Evolutionary conservation across 2,329 filamentous ascomycete species (phyloP).

Genomic region (Penicillium italicum): DNA sequence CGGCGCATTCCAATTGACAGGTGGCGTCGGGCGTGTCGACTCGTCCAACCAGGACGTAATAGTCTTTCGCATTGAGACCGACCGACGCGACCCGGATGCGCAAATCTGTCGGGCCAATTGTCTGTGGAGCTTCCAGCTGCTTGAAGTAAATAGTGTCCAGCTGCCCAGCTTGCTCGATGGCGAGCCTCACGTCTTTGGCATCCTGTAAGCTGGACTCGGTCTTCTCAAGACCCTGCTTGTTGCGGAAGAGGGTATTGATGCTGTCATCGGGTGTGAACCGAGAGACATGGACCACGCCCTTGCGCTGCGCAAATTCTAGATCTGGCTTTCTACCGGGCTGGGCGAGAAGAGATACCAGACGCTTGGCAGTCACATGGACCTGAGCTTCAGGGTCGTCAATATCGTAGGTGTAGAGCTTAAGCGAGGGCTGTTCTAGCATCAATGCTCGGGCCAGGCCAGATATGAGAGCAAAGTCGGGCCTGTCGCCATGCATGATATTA

Average conservation of each 20-base stretch:
- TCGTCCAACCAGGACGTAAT: background rate
- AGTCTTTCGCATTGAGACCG: background rate
- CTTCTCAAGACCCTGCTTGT: background rate
- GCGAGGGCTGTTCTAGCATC: background rate
- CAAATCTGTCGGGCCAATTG: background rate
- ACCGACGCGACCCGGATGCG: background rate
- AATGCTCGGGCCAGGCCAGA: background rate
- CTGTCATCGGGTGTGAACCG: background rate
- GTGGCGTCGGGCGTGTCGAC: background rate
- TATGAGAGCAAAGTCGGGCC: background rate
- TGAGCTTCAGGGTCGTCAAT: background rate
- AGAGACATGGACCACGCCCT: background rate
- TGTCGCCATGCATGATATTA: background rate
- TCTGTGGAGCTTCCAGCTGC: background rate
- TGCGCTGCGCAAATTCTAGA: background rate
- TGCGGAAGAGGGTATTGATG: background rate
- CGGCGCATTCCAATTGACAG: background rate
- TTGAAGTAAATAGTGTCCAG: background rate
- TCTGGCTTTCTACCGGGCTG: background rate
- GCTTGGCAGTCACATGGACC: background rate
- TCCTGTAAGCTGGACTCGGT: background rate
- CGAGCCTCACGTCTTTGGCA: background rate
- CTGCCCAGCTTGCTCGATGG: background rate
- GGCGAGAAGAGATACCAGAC: background rate
- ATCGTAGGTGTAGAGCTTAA: background rate